These are phyloP conservation scores for Metschnikowia rubicola DNA, from an alignment of 805 yeast species.

Conservation along the genomic window DNA sequence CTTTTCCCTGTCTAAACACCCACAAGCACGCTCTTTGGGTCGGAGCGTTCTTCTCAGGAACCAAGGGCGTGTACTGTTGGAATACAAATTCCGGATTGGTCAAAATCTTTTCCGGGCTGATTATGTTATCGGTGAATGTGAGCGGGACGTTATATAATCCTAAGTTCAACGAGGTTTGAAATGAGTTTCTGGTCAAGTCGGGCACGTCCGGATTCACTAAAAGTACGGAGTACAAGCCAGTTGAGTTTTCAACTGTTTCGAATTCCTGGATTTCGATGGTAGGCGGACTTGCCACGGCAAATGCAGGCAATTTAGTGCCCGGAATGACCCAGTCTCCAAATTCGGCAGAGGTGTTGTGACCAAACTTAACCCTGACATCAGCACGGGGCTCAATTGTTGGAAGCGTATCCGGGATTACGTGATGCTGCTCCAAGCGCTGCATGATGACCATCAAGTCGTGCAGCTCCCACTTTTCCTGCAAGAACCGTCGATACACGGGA, in stretches of 20 bases:
- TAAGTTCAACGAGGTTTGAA: slow-evolving; percentile 69
- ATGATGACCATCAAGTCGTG: slow-evolving; percentile 72
- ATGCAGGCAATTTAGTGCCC: slow-evolving; percentile 70
- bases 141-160: slow-evolving; percentile 69
- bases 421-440: slow-evolving; percentile 87
- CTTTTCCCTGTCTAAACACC: slow-evolving; percentile 72
- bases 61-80: slow-evolving; percentile 70
- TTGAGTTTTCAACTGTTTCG: slow-evolving; percentile 37
- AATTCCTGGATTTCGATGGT: slow-evolving; percentile 71
- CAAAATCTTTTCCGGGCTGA: slow-evolving; percentile 44
- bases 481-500: slow-evolving; percentile 76
- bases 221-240: slow-evolving; percentile 67
- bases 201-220: slow-evolving; percentile 93
- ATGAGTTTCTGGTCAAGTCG: slow-evolving; percentile 65
- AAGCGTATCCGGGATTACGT: slow-evolving; percentile 88
- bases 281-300: slow-evolving; percentile 75
- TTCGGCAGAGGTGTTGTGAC: slow-evolving; percentile 53
- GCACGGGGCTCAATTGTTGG: slow-evolving; percentile 83
- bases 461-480: slow-evolving; percentile 68
- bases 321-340: slow-evolving; percentile 73
- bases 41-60: slow-evolving; percentile 85
- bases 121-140: slow-evolving; percentile 52
- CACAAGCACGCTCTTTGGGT: slow-evolving; percentile 81
- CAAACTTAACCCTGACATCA: slow-evolving; percentile 71
- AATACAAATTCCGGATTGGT: slow-evolving; percentile 34